Evolutionary conservation across 441 rosid genomes (phyloP), one percentile per base, ranked within the genome.

Genomic region (Erodium texanum): DNA sequence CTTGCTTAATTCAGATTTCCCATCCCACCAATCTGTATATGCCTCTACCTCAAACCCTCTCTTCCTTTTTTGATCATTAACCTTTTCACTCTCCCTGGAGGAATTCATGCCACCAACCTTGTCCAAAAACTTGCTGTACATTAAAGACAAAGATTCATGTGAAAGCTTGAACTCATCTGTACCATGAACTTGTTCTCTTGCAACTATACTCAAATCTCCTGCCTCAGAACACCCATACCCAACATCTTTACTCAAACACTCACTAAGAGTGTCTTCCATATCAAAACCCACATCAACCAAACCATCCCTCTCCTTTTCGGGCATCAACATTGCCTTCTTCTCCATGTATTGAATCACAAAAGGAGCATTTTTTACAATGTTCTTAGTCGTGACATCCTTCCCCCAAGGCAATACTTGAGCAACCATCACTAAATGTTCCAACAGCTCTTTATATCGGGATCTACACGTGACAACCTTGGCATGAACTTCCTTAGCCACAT

Each of bases 391-490:
- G 11, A 92, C 82, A 75, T 92, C 89, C 77, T 87, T 83, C 20
- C 91, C 96, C 97, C 97, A 92, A 1, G 97, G 98, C 82, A 94
- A 85, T 16, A 76, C 88, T 64, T 81, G 82, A 0, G 96, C 89
- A 45, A 82, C 93, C 67, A 84, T 75, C 79, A 92, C 97, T 23
- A 88, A 88, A 34, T 73, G 77, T 77, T 79, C 85, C 65, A 79
- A 68, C 54, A 92, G 70, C 84, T 92, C 99, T 74, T 64, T 87
- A 69, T 89, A 85, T 76, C 94, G 70, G 68, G 5, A 12, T 70
- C 73, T 83, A 63, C 84, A 83, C 0, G 94, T 94, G 19, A 52
- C 36, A 36, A 82, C 85, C 0, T 66, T 69, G 24, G 82, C 77
- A 23, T 66, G 67, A 14, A 83, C 75, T 24, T 85, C 83, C 75